phyloP scores from a whole-genome alignment of 1,139 yeast species.

The Candida pseudoviswanathii region DNA sequence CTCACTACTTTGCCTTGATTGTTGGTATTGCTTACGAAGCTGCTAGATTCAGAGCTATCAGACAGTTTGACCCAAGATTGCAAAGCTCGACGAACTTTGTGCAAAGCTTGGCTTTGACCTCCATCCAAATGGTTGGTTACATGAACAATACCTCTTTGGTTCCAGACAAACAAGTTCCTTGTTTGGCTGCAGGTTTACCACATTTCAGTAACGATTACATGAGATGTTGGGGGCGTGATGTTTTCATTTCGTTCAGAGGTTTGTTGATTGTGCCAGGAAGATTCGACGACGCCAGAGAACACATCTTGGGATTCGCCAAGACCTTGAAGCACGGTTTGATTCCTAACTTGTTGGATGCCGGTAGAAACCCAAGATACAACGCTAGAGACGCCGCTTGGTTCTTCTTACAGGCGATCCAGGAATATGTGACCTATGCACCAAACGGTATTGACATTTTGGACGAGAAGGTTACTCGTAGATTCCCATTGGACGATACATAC shows the following conservation, averaged over 20 bases:
- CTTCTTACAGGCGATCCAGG: conserved; percentile 84
- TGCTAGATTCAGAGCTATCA: conserved; percentile 66
- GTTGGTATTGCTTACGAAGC: conserved; percentile 84
- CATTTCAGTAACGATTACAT: conserved; percentile 88
- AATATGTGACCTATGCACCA: conserved; percentile 70
- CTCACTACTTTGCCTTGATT: conserved; percentile 82
- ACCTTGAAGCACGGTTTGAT: conserved; percentile 94
- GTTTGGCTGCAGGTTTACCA: conserved; percentile 95
- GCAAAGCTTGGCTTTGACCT: conserved; percentile 77
- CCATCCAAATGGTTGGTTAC: conserved; percentile 83
- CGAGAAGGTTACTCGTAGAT: conserved; percentile 76
- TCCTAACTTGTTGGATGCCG: conserved; percentile 91
- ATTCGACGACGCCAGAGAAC: conserved; percentile 74
- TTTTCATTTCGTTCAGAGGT: conserved; percentile 85
- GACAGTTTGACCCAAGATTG: conserved; percentile 55
- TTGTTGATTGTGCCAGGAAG: conserved; percentile 77
- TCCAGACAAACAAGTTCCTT: conserved; percentile 65
- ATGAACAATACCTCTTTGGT: conserved; percentile 75
- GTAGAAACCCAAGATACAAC: conserved; percentile 90
- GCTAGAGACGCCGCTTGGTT: conserved; percentile 99
- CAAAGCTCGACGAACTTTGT: conserved; percentile 70
- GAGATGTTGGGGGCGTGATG: conserved; percentile 99
- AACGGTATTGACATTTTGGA: conserved; percentile 66
- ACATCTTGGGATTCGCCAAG: conserved; percentile 84
- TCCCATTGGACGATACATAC: conserved; percentile 86